Percentiles rank a stretch among this genome's conserved stretches.
Conservation (phyloP, 768 basidiomycete genomes). For the Hysterangium stoloniferum region DNA sequence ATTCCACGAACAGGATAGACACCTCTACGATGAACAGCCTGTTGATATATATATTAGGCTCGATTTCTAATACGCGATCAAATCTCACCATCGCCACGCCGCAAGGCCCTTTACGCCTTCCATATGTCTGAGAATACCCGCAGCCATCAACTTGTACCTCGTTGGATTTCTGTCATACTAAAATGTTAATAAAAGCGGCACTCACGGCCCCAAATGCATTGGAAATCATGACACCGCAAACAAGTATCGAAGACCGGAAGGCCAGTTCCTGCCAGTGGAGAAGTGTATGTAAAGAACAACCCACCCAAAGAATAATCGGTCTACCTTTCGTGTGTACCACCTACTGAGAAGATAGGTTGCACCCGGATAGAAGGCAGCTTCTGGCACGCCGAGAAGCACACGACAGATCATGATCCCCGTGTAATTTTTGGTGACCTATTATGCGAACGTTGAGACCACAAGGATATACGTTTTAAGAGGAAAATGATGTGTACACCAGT, state of each 20-base stretch:
- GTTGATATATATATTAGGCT: too few relatives aligned
- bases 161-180: too few relatives aligned
- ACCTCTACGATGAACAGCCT: constrained; percentile 72
- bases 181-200: too few relatives aligned
- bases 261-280: constrained; percentile 65
- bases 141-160: constrained; percentile 51
- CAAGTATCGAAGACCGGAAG: constrained; percentile 54
- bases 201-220: constrained; percentile 61
- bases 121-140: constrained; percentile 65
- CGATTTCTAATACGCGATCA: too few relatives aligned
- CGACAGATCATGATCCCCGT: constrained; percentile 48
- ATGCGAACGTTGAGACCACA: neutral
- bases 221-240: constrained; percentile 50
- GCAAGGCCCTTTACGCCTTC: constrained; percentile 57
- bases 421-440: constrained; percentile 48
- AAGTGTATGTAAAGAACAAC: too few relatives aligned
- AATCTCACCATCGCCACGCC: constrained; percentile 61
- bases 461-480: neutral
- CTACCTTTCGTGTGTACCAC: constrained; percentile 32
- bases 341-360: constrained; percentile 31
- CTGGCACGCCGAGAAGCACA: constrained; percentile 56
- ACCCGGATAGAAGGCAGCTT: constrained; percentile 62
- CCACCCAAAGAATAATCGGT: too few relatives aligned
- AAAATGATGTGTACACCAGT: constrained; percentile 44
- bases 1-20: too few relatives aligned